Percentiles rank a stretch among this genome's conserved stretches.
Conservation (phyloP, 306 rosid species). For the Acacia confusa region DNA sequence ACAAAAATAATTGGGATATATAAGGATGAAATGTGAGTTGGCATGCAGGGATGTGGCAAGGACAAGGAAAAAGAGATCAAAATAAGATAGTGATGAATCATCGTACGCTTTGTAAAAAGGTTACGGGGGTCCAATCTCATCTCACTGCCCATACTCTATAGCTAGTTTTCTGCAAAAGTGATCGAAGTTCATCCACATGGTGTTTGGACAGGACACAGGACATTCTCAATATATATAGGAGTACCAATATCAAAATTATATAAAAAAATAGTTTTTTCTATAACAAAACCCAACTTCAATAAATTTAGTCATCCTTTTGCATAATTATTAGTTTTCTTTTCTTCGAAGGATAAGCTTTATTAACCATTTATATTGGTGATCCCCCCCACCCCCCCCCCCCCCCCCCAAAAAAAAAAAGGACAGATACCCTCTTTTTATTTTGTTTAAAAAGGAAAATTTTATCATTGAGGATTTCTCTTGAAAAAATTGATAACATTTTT, state of each 20-base stretch:
- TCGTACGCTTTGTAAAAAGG: background rate
- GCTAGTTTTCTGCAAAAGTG: background rate
- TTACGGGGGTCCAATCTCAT: background rate
- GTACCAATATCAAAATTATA: too few relatives aligned
- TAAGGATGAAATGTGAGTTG: background rate
- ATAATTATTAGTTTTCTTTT: too few relatives aligned
- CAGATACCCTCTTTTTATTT: background rate
- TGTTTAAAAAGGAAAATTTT: too few relatives aligned
- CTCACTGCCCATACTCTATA: background rate
- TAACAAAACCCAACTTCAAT: background rate
- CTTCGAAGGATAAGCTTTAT: background rate
- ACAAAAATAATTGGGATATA: background rate
- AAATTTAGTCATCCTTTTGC: background rate
- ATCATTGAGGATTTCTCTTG: too few relatives aligned
- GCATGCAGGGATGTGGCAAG: background rate
- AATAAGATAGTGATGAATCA: background rate
- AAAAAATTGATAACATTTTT: too few relatives aligned
- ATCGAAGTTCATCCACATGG: background rate
- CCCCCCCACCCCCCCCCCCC: background rate
- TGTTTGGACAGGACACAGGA: background rate
- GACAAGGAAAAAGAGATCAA: background rate
- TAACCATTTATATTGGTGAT: background rate
- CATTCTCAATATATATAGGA: background rate
- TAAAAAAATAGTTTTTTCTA: too few relatives aligned
- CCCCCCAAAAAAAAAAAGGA: background rate